These are phyloP conservation scores for Russula abietina DNA, from an alignment of 768 basidiomycete genomes.

Conservation along the genomic window DNA sequence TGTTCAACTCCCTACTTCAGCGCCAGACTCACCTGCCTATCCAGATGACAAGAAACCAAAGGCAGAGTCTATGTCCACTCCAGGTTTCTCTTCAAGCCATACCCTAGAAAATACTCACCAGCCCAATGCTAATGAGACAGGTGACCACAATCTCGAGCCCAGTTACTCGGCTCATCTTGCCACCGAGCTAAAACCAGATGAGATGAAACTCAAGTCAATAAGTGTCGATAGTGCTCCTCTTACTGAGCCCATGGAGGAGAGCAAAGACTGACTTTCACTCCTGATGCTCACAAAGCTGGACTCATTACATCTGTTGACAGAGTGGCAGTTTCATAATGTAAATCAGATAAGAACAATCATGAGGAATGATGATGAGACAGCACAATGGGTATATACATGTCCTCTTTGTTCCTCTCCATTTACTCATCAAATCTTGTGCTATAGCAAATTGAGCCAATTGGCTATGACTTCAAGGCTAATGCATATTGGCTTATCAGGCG, in stretches of 20 bases:
- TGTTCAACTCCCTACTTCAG: conserved; percentile 23
- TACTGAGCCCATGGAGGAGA: conserved; percentile 32
- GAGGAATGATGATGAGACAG: conserved; percentile 73
- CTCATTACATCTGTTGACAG: conserved; percentile 61
- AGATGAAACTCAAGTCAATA: conserved; percentile 12
- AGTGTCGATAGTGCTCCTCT: conserved; percentile 12
- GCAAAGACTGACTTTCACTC: conserved; percentile 65
- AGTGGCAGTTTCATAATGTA: conserved; percentile 87
- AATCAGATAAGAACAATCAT: conserved; percentile 61
- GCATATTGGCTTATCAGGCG: conserved; percentile 85
- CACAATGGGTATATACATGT: conserved; percentile 58
- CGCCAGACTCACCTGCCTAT: conserved; percentile 25
- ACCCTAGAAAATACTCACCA: background rate
- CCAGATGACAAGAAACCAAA: conserved; percentile 25
- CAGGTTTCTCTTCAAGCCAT: conserved; percentile 1
- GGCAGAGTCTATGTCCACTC: conserved; percentile 9
- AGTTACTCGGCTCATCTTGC: background rate
- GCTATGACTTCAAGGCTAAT: conserved; percentile 72
- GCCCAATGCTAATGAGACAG: background rate
- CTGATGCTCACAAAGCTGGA: conserved; percentile 69
- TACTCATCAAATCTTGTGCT: conserved; percentile 7
- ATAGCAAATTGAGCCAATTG: conserved; percentile 80
- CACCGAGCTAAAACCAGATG: background rate
- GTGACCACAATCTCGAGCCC: background rate
- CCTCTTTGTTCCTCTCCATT: background rate